Evolutionary conservation across 768 basidiomycete species (phyloP), one percentile per base, ranked within the genome.

Genomic region (Xerocomus brunneocitrinus): DNA sequence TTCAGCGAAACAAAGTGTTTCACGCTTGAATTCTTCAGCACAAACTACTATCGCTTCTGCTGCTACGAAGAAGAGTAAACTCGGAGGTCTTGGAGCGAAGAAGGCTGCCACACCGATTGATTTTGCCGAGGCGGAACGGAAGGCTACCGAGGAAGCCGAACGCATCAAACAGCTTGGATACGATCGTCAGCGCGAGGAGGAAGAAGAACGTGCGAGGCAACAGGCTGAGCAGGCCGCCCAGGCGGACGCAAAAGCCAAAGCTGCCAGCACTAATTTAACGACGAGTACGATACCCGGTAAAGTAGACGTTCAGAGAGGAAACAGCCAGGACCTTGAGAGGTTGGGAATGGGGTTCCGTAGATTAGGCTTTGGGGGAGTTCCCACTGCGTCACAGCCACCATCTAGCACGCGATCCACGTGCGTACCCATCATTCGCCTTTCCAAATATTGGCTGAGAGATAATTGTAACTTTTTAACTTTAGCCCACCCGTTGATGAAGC

Each of bases 71-170:
- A 89, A 89, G 66, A 76, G 79, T 8, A 86, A 86, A 62, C 78
- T 88, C 13, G 91, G 89, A 27, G 78, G 79, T 24, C 79, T 94
- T 1, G 95, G 95, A 13, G 97, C 95, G 8, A 87, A 89, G 66
- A 95, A 92, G 68, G 81, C 92, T 0, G 85, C 82, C 7, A 68
- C 80, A 3, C 80, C 88, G 1, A 85, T 98, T 59, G 85, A 98
- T 71, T 99, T 99, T 67, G 97, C 89, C 19, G 92, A 92, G 61
- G 97, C 93, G 0, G 95, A 98, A 69, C 77, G 87, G 28, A 88
- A 87, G 60, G 97, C 97, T 0, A 67, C 80, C 27, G 95, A 93
- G 63, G 97, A 98, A 67, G 94, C 92, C 25, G 95, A 95, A 70
- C 79, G 93, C 53, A 82, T 94, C 68, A 89, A 90, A 67, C 84